Evolutionary conservation across 306 rosid genomes (phyloP), one percentile per base, ranked within the genome.

Genomic region (Glycine latifolia): DNA sequence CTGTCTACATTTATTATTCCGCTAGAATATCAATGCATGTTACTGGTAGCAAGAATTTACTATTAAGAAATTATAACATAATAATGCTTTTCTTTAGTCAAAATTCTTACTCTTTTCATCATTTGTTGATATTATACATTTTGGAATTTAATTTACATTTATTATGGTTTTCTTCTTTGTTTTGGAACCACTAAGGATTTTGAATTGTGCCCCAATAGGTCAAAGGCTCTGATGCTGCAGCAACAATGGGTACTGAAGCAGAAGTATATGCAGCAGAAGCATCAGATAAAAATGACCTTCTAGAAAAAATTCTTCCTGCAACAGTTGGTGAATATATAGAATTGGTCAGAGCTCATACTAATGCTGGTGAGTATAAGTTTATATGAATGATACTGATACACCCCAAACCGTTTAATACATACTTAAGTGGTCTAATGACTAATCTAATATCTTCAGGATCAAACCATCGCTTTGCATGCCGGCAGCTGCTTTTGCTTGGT

Each of bases 211-310:
- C 77, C 81, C 73, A 60, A 68, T 87, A 95, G 99, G 92, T 85
- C 75, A 93, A 88, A 83, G 99, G 98, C 79, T 88, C 97, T 76
- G 97, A 93, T 83, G 98, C 99, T 85, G 98, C 99, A 47, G 86
- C 93, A 43, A 87, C 98, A n/a, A 89, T 62, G 88, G 98, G 99
- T 39, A 85, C 98, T 49, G 99, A 93, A 88, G 99, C 99, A 35
- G 92, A 91, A 67, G 97, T 95, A 39, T 95, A 95, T 88, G 99
- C 99, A 1, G 90, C 97, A 20, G 98, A 93, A 92, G 98, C 99
- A 76, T 90, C 97, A 12, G 92, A 91, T 81, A 88, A 81, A 78
- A 95, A 92, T 85, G 98, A 95, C 75, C 97, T 95, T 68, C 85
- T 95, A 33, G 99, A 95, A 89, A 84, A 84, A 80, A 87, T 91